phyloP scores from a whole-genome alignment of 2,329 filamentous ascomycete genomes.

The Grosmannia clavigera region DNA sequence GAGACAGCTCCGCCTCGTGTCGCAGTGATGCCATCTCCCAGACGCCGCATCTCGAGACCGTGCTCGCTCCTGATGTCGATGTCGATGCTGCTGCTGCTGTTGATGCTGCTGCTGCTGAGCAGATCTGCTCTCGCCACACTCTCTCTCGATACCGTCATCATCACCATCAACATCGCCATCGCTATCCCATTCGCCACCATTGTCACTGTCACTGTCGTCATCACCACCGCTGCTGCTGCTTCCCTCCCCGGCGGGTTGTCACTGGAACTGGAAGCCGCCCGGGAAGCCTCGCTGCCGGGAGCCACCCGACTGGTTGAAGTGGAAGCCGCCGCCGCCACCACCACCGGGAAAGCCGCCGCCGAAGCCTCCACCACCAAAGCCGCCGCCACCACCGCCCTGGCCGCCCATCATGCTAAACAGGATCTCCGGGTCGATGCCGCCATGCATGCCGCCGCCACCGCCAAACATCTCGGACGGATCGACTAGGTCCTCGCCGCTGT shows the following conservation, averaged over 20 bases:
- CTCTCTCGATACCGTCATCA: neutral
- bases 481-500: constrained; percentile 82
- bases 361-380: constrained; percentile 32
- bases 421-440: constrained; percentile 63
- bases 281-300: constrained; percentile 24
- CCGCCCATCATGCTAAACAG: constrained; percentile 76
- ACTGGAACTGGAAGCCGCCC: constrained; percentile 32
- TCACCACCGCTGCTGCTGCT: constrained; percentile 15
- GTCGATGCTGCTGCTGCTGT: neutral
- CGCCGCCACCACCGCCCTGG: constrained; percentile 40
- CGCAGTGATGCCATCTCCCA: neutral
- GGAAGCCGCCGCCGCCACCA: constrained; percentile 38
- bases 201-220: constrained; percentile 16
- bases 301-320: constrained; percentile 33
- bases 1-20: neutral
- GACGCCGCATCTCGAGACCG: neutral
- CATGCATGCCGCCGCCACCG: constrained; percentile 50
- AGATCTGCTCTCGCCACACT: neutral
- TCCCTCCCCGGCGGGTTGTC: constrained; percentile 27
- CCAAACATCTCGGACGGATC: constrained; percentile 81
- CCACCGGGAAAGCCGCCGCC: constrained; percentile 34
- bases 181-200: constrained; percentile 14
- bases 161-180: neutral
- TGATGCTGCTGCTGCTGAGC: neutral
- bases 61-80: neutral